phyloP scores from a whole-genome alignment of 495 filamentous ascomycete species.

The Penicillium parvum region DNA sequence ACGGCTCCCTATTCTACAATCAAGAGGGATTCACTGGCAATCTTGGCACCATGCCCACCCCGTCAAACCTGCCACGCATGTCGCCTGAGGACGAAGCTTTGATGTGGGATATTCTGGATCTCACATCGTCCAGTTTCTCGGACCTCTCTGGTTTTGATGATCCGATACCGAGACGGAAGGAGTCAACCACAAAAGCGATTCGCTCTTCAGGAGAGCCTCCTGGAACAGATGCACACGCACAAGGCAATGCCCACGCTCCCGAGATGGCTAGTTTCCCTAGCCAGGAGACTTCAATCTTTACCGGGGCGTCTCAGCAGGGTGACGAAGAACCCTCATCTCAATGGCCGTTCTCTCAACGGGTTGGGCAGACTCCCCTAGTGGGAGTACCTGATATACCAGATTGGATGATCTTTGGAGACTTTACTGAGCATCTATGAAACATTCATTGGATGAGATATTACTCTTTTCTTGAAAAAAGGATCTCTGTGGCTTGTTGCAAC shows the following conservation, averaged over 20 bases:
- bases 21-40: constrained; percentile 25
- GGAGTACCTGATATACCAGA: constrained; percentile 26
- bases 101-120: constrained; percentile 31
- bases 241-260: not conserved
- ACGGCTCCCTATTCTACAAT: constrained; percentile 28
- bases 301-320: not conserved
- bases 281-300: not conserved
- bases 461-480: not conserved
- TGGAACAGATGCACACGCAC: not conserved
- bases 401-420: constrained; percentile 28
- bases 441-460: not conserved
- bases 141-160: not conserved
- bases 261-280: not conserved
- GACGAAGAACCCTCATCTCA: constrained; percentile 1
- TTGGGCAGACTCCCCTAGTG: constrained; percentile 5
- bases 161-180: not conserved
- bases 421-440: constrained; percentile 21
- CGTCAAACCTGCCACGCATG: constrained; percentile 26
- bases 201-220: not conserved
- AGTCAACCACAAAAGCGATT: not conserved
- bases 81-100: constrained; percentile 23
- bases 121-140: constrained; percentile 8
- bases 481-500: too few relatives aligned
- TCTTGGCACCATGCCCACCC: constrained; percentile 25
- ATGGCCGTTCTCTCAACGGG: constrained; percentile 18